phyloP scores from a whole-genome alignment of 768 basidiomycete species.

The Xanthoconium purpureum region DNA sequence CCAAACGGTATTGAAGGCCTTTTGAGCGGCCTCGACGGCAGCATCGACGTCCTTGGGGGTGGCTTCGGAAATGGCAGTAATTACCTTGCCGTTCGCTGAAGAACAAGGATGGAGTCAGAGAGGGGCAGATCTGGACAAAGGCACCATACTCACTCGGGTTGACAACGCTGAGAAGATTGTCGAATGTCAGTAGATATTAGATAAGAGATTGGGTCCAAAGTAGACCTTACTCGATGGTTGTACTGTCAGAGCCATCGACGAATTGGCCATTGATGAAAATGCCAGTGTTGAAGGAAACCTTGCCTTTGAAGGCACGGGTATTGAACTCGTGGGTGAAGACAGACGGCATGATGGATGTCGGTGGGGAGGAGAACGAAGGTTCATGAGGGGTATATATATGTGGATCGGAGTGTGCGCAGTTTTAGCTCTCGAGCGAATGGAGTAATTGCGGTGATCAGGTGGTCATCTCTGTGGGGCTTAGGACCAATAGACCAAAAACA shows the following conservation, averaged over 20 bases:
- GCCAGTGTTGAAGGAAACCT: slow-evolving; percentile 55
- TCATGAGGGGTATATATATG: slow-evolving; percentile 16
- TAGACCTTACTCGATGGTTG: slow-evolving; percentile 66
- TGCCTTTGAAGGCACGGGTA: slow-evolving; percentile 56
- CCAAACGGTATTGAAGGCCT: slow-evolving; percentile 63
- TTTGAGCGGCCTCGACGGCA: slow-evolving; percentile 68
- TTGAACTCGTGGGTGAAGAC: slow-evolving; percentile 51
- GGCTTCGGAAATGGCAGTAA: slow-evolving; percentile 54
- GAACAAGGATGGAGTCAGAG: too few relatives aligned
- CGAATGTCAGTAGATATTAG: neutral
- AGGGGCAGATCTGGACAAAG: neutral
- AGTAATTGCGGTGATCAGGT: neutral
- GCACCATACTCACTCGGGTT: slow-evolving; percentile 45
- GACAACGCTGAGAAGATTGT: slow-evolving; percentile 42
- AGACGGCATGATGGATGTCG: slow-evolving; percentile 36
- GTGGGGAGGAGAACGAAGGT: neutral
- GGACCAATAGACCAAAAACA: too few relatives aligned
- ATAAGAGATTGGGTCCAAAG: neutral
- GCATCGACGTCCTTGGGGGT: slow-evolving; percentile 69
- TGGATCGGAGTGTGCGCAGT: slow-evolving; percentile 4
- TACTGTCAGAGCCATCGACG: slow-evolving; percentile 50
- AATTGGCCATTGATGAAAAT: slow-evolving; percentile 73
- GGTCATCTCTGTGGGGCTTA: neutral
- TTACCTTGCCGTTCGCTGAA: slow-evolving; percentile 60
- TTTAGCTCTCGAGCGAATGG: neutral